Evolutionary conservation across 768 basidiomycete genomes (phyloP), one percentile per base, ranked within the genome.

Genomic region (Lactarius hatsudake): DNA sequence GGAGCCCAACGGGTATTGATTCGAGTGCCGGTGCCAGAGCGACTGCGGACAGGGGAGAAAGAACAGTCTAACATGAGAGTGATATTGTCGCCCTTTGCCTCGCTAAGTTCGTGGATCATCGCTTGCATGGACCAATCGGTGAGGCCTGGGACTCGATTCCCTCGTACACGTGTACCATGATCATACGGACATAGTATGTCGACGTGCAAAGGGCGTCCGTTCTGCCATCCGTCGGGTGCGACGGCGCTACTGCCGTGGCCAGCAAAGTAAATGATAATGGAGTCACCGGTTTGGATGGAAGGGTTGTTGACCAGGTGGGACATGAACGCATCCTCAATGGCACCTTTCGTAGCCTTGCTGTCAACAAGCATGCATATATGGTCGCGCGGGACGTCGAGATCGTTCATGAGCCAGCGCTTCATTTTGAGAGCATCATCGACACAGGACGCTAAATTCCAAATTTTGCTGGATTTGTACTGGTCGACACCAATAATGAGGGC

Each of bases 401-500:
- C 81, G 64, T 85, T 77, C 36, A 75, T 73, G 38, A 90, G 79
- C 84, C 86, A 90, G 20, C 78, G 82, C 65, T 78, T 82, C 70
- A 90, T 78, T 42, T 79, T 80, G 63, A 83, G 81, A 6, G 87
- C 87, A 72, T 90, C 89, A 69, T 86, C 83, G 32, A 83, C 83
- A 72, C 86, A 87, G 48, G 86, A 84, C 63, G 86, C 81, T 43
- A 89, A 81, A 72, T 89, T 85, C 87, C 86, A 89, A 32, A 89
- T 83, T 40, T 70, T 71, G 48, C 73, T 72, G 10, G 86, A 87
- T 74, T 87, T 83, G 79, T 90, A 90, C 71, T 80, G 79, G 77
- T 90, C 87, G 68, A 90, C 83, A 51, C 89, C 89, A 67, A 90
- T 81, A 69, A 90, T 78, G 64, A 90, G 81, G 0, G 87, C 87